These are phyloP conservation scores for Lactarius deliciosus DNA, from an alignment of 768 basidiomycete genomes.

Conservation along the genomic window DNA sequence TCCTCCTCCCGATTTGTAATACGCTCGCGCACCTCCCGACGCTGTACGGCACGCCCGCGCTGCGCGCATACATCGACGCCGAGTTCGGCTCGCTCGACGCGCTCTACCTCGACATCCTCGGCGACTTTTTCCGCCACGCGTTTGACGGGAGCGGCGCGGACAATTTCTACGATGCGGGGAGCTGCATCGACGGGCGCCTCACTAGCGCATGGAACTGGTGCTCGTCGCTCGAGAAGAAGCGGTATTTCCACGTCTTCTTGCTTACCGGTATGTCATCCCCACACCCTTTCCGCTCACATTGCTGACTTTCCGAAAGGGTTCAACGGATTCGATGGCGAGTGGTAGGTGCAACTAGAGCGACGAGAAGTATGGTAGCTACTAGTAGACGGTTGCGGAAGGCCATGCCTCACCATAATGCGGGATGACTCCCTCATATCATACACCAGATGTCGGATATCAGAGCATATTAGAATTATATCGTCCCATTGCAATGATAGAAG, in stretches of 20 bases:
- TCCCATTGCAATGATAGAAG: not conserved
- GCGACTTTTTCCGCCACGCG: constrained; percentile 84
- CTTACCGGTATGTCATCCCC: constrained; percentile 56
- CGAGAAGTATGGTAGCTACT: constrained; percentile 1
- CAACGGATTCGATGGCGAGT: constrained; percentile 82
- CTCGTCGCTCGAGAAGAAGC: constrained; percentile 79
- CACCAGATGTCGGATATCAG: not conserved
- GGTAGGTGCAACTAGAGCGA: constrained; percentile 54
- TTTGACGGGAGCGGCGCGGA: constrained; percentile 92
- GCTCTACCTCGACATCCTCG: constrained; percentile 65
- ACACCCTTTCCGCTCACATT: not conserved
- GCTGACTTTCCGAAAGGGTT: constrained; percentile 51
- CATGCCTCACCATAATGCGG: not conserved
- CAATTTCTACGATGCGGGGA: constrained; percentile 87
- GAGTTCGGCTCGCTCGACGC: constrained; percentile 80
- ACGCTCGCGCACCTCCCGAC: constrained; percentile 69
- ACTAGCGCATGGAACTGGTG: constrained; percentile 96
- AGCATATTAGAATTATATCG: not conserved
- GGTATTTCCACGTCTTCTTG: constrained; percentile 77
- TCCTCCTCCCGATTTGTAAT: constrained; percentile 84
- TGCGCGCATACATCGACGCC: constrained; percentile 73
- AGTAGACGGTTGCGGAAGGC: not conserved
- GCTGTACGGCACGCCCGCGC: constrained; percentile 65
- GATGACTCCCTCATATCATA: not conserved
- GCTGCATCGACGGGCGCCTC: constrained; percentile 78